These are phyloP conservation scores for Fusarium piperis DNA, from an alignment of 2,329 filamentous ascomycete genomes.

Conservation along the genomic window DNA sequence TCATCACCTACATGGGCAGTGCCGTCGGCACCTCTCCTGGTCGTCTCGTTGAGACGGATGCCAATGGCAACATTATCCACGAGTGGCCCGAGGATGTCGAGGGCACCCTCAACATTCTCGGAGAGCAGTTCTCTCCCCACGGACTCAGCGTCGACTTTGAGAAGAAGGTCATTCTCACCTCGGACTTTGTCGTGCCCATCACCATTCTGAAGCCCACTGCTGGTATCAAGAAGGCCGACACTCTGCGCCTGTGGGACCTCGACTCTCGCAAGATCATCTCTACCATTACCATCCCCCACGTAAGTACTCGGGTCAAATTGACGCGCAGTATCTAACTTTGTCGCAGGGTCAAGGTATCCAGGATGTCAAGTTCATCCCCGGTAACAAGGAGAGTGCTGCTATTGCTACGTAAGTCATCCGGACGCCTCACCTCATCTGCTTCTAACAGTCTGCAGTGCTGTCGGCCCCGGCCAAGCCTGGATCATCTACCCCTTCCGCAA, in stretches of 20 bases:
- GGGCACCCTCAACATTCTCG: conserved; percentile 64
- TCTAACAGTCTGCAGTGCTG: conserved; percentile 50
- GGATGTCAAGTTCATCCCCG: conserved; percentile 73
- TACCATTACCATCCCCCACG: conserved; percentile 68
- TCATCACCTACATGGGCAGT: conserved; percentile 70
- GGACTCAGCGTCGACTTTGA: conserved; percentile 67
- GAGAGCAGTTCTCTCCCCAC: conserved; percentile 69
- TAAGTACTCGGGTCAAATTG: conserved; percentile 35
- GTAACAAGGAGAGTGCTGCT: conserved; percentile 66
- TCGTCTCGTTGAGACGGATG: conserved; percentile 69
- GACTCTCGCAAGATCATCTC: conserved; percentile 63
- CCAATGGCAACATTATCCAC: conserved; percentile 67
- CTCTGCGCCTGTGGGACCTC: conserved; percentile 68
- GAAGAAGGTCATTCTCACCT: conserved; percentile 67
- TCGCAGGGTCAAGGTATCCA: conserved; percentile 66
- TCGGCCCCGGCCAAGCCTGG: conserved; percentile 69
- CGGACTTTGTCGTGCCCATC: conserved; percentile 71
- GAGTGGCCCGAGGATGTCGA: conserved; percentile 69
- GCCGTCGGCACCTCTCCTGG: conserved; percentile 67
- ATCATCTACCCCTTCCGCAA: conserved; percentile 71
- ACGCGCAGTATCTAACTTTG: background rate
- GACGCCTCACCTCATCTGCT: rapidly evolving
- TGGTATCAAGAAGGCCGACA: conserved; percentile 64
- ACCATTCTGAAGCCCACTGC: conserved; percentile 67
- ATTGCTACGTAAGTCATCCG: conserved; percentile 58